Conservation (phyloP, 345 rosid genomes). For the Toxicodendron radicans region DNA sequence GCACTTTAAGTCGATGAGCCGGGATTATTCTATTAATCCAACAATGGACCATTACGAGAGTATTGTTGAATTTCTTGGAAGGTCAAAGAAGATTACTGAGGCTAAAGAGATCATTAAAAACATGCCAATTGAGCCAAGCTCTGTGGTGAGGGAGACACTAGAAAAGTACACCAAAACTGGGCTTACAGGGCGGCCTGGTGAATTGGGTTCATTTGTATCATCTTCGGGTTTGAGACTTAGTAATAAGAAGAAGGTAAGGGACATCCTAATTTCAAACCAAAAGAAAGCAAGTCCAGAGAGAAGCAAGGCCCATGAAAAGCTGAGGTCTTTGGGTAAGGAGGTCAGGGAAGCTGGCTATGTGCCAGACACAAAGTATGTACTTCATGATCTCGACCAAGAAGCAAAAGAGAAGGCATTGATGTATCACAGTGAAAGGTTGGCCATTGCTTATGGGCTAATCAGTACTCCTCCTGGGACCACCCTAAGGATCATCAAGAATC, state of each 20-base stretch:
- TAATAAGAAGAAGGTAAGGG: slow-evolving; percentile 6
- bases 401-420: slow-evolving; percentile 23
- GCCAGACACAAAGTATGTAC: slow-evolving; percentile 16
- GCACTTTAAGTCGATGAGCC: slow-evolving; percentile 12
- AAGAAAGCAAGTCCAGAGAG: slow-evolving; percentile 12
- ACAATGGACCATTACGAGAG: slow-evolving; percentile 8
- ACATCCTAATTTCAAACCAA: slow-evolving; percentile 1
- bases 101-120: slow-evolving; percentile 6
- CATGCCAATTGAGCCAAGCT: slow-evolving; percentile 19
- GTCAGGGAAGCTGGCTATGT: slow-evolving; percentile 19
- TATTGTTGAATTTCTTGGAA: slow-evolving; percentile 21
- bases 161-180: slow-evolving; percentile 16
- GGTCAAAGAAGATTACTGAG: slow-evolving; percentile 4
- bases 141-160: slow-evolving; percentile 4
- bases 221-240: slow-evolving; percentile 10
- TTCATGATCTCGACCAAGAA: slow-evolving; percentile 11
- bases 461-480: slow-evolving; percentile 11
- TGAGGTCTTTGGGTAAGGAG: slow-evolving; percentile 13
- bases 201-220: slow-evolving; percentile 6
- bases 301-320: slow-evolving; percentile 14
- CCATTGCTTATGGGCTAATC: slow-evolving; percentile 22
- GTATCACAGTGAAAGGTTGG: slow-evolving; percentile 22
- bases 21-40: slow-evolving; percentile 2
- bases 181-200: background rate
- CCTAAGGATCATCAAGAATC: slow-evolving; percentile 16